Evolutionary conservation across 768 basidiomycete genomes (phyloP).

Genomic region (Tubosaeta sp.): DNA sequence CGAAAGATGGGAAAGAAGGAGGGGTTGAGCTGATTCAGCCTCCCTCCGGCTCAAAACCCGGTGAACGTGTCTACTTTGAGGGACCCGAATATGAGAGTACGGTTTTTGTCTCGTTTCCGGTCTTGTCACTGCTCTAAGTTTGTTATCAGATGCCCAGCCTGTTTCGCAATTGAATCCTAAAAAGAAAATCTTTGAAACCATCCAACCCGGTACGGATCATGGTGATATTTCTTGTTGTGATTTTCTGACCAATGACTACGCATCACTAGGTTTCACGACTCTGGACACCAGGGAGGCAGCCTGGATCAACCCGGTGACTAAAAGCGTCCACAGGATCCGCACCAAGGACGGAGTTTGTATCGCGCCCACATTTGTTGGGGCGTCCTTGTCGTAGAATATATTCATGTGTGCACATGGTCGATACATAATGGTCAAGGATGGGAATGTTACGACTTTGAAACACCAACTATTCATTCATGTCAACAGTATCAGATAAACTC

Average conservation of each 20-base stretch:
- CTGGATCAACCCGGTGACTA: constrained; percentile 84
- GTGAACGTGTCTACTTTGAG: constrained; percentile 94
- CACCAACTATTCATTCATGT: too few species aligned
- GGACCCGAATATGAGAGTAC: constrained; percentile 80
- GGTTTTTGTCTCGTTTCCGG: constrained; percentile 15
- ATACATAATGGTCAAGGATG: background rate
- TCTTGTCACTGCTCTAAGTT: background rate
- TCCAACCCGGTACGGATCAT: constrained; percentile 70
- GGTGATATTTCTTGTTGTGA: background rate
- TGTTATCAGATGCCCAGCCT: constrained; percentile 51
- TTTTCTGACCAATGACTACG: constrained; percentile 1
- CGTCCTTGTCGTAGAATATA: constrained; percentile 73
- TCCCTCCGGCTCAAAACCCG: constrained; percentile 79
- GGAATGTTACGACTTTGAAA: background rate
- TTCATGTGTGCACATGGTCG: constrained; percentile 10
- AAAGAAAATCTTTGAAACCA: constrained; percentile 97
- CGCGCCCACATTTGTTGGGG: constrained; percentile 79
- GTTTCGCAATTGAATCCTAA: constrained; percentile 92
- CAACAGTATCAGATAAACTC: background rate
- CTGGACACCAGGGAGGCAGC: constrained; percentile 76
- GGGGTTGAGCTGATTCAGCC: constrained; percentile 92
- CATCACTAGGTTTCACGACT: constrained; percentile 71
- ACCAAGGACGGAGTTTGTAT: constrained; percentile 81
- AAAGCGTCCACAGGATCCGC: constrained; percentile 76
- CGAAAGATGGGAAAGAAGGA: constrained; percentile 83